Base-by-base conservation (phyloP, 331 rosid species). In the Stylosanthes scabra region DNA sequence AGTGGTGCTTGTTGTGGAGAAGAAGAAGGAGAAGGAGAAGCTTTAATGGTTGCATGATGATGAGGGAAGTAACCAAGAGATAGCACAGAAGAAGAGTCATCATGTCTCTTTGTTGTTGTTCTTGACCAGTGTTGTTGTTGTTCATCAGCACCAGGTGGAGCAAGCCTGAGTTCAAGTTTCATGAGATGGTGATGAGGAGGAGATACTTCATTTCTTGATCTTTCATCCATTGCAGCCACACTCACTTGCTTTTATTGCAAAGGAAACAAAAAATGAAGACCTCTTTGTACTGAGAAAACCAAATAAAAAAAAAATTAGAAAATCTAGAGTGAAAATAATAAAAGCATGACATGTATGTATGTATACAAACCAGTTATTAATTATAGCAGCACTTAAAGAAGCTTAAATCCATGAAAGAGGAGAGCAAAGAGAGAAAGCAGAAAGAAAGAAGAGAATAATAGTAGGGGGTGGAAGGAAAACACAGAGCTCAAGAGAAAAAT, bases 151-250 rank as follows among this genome's bases (percentile, higher is more conserved):
- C 98, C 90, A 5, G 98, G 97, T 44, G 97, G 97, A 60, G 84
- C 98, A 63, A 92, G 97, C 68, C 88, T 89, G 2, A 95, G 89
- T 81, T 90, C 97, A 6, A 92, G 83, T 62, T 86, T 89, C 27
- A 84, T 85, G 75, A 39, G 64, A 75, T 64, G 86, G 94, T 44
- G 88, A 77, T n/a, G 75, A 76, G 57, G 86, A 42, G 90, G 93
- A 68, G 86, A 77, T 14, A 14, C 63, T 56, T 77, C 86, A 71
- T 81, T 88, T 63, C 85, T 75, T 52, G 84, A 64, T 66, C 86
- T 77, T 34, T 72, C 85, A 63, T 83, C 88, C 96, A 90, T 88
- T 68, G 14, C 44, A 46, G 39, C 52, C 65, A 50, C 45, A 57
- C 44, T 20, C 37, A 46, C 25, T 20, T 20, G 25, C 25, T 20